Percentiles rank a stretch among this genome's conserved stretches.
These are phyloP conservation scores for Didymellaceae sp. DNA, from an alignment of 2,329 filamentous ascomycete genomes.

Conservation along the genomic window DNA sequence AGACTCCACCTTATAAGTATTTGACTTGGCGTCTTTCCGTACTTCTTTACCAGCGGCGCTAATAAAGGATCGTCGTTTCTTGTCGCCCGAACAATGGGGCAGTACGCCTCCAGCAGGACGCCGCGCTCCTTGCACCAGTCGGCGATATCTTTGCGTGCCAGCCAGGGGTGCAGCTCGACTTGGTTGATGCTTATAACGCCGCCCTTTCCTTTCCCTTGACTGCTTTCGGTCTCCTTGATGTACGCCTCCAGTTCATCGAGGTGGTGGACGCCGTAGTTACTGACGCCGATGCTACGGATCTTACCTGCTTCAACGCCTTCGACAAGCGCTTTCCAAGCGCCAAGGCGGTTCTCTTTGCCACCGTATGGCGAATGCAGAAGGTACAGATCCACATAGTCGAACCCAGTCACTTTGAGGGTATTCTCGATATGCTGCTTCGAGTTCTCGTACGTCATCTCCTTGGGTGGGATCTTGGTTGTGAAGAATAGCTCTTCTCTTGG, in stretches of 20 bases:
- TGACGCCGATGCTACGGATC: conserved; percentile 61
- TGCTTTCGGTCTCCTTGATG: conserved; percentile 68
- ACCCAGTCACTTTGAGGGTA: conserved; percentile 60
- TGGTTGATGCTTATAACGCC: conserved; percentile 84
- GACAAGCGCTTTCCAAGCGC: conserved; percentile 62
- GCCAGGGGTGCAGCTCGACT: conserved; percentile 86
- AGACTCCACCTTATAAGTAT: conserved; percentile 66
- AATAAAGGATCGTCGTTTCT: conserved; percentile 62
- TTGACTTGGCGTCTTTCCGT: conserved; percentile 65
- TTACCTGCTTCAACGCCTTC: conserved; percentile 60
- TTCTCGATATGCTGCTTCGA: conserved; percentile 65
- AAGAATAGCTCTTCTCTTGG: conserved; percentile 68
- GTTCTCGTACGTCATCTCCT: conserved; percentile 65
- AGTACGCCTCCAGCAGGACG: conserved; percentile 58
- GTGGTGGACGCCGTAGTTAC: conserved; percentile 63
- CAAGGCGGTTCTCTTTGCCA: conserved; percentile 56
- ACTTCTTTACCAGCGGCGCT: conserved; percentile 59
- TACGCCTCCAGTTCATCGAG: conserved; percentile 61
- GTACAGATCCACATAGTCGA: conserved; percentile 72
- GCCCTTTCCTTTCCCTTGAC: conserved; percentile 66
- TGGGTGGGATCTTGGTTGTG: conserved; percentile 72
- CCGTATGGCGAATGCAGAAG: conserved; percentile 62
- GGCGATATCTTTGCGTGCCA: conserved; percentile 77
- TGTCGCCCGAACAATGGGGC: conserved; percentile 52
- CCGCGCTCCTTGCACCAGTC: conserved; percentile 71